A percentile compares a stretch with the other conserved stretches of the same genome.
These are phyloP conservation scores for Actinomucor elegans DNA, from an alignment of 371 early-diverging fungal species.

Conservation along the genomic window DNA sequence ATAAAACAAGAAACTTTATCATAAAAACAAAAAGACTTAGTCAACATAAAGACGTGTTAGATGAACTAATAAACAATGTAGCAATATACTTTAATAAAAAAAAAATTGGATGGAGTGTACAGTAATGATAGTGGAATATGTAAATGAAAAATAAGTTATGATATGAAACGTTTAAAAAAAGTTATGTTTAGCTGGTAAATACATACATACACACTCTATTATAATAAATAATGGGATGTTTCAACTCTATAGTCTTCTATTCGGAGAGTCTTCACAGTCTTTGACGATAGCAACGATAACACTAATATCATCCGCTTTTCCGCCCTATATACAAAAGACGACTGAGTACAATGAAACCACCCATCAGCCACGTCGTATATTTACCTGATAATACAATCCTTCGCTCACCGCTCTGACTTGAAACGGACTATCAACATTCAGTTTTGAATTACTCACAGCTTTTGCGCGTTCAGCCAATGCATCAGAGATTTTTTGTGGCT, in stretches of 20 bases:
- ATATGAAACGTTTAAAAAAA: no score
- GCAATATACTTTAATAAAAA: no score
- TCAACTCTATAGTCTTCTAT: slow-evolving; percentile 19
- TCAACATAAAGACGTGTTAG: no score
- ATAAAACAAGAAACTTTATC: no score
- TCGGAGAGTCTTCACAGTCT: slow-evolving; percentile 51
- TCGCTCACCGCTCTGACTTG: slow-evolving; percentile 80
- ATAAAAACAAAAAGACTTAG: no score
- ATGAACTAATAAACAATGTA: no score
- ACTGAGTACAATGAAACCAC: slow-evolving; percentile 17
- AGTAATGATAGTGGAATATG: no score
- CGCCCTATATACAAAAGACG: slow-evolving; percentile 57
- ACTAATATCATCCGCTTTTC: slow-evolving; percentile 85
- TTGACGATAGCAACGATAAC: slow-evolving; percentile 74
- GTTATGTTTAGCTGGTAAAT: no score
- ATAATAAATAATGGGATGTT: no score
- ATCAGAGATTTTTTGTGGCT: slow-evolving; percentile 76
- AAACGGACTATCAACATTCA: slow-evolving; percentile 82
- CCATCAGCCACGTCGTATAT: not conserved
- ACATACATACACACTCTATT: no score
- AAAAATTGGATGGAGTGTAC: no score
- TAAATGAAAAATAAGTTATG: no score
- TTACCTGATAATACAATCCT: slow-evolving; percentile 70
- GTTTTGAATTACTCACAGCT: slow-evolving; percentile 75
- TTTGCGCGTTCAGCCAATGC: slow-evolving; percentile 78